Base-by-base conservation (phyloP, 2,329 filamentous ascomycete genomes). In the Mycocentrospora acerina region DNA sequence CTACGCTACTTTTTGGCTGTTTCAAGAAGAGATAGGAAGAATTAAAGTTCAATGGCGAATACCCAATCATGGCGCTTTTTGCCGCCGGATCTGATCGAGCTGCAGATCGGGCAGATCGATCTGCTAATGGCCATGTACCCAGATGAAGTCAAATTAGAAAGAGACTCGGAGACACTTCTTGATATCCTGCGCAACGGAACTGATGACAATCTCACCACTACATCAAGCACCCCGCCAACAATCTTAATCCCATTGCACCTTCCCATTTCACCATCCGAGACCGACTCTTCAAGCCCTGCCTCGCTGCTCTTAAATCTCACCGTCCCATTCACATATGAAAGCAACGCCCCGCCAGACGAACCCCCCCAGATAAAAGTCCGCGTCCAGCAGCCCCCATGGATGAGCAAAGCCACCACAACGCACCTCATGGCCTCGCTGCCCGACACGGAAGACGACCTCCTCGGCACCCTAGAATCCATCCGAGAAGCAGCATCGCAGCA, bases 81-180 rank as follows among this genome's bases (percentile, higher is more conserved):
- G 9, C 58, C 58, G 7, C 36, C 31, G 2, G 52, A 57, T 4
- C 35, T 59, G 6, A 27, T 62, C 10, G 58, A 62, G 42, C 47
- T 59, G 3, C 58, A 62, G 15, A 47, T 62, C 16, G 55, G 55
- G 16, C 57, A 59, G 31, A 47, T 62, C 26, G 58, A 62, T 33
- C 48, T 62, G 12, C 28, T 62, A 16, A 36, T 53, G 24, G 55
- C 58, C 3, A 62, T 62, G 58, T 62, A 60, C 26, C 57, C 52
- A 4, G 52, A 54, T 4, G 55, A 60, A 7, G 36, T 51, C 5
- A 29, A 10, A 7, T 37, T 60, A 14, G 47, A 52, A 3, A 35
- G 42, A 3, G 14, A 32, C 5, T 42, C 46, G 2, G 24, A 41
- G 13, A 22, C 30, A 1, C 17, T 35, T 3, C 37, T 62, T 4